Evolutionary conservation across 257 asterid species (phyloP), one percentile per base, ranked within the genome.

Genomic region (Lavandula angustifolia): DNA sequence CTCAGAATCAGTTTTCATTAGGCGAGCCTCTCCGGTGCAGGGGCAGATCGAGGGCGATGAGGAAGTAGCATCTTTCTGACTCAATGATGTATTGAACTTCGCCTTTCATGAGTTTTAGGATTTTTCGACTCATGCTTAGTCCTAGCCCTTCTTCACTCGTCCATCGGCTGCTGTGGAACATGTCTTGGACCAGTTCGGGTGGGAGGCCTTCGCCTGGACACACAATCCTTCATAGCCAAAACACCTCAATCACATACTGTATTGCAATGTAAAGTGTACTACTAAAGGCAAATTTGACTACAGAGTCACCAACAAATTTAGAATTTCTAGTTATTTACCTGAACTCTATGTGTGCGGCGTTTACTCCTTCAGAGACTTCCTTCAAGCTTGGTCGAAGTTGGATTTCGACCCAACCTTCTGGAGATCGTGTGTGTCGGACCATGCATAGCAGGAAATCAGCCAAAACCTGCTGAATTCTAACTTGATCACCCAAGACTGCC

Each of bases 201-300:
- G 96, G 89, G 72, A 92, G 92, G 14, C 98, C 96, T 76, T 87
- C 95, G 3, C 96, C 98, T 0, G 92, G 95, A 79, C 98, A 83
- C 60, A 76, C 79, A 68, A 89, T 79, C 92, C 96, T 88, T 60
- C 71, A 63, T 56, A 58, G 55, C 40, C 53, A 76, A 57, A 48
- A 46, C 52, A 46, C 22, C 27, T n/a, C 52, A 13, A 5, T 46
- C 52, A 46, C 27, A 46, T 7, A 13, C n/a, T n/a, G 8, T 44
- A n/a, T 37, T 7, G 38, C 38, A 34, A 34, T 7, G n/a, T 11
- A n/a, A 44, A 44, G 12, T 49, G 32, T 32, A 49, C 37, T 13
- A 41, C 47, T 13, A 41, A 43, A 43, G 49, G 1, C 12, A 43
- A 11, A 37, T 5, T 0, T 37, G 42, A 17, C 27, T n/a, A n/a